A percentile compares a stretch with the other conserved stretches of the same genome.
Evolutionary conservation across 192 early-diverging fungal genomes (phyloP).

Genomic region (Backusella australiensis): DNA sequence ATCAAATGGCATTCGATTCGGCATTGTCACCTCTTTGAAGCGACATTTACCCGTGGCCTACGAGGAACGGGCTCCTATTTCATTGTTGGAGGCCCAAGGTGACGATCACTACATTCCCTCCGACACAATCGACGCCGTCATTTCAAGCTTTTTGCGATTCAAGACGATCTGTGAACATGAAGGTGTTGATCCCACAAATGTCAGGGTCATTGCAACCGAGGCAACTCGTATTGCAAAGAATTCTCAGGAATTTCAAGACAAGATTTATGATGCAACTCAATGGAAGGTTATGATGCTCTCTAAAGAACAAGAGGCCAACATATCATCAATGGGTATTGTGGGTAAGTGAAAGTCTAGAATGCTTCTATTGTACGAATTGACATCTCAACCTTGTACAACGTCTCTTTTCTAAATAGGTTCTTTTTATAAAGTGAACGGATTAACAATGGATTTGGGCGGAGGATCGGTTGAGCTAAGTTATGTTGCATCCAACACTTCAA

Average conservation of each 20-base stretch:
- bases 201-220: constrained; percentile 55
- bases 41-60: constrained; percentile 51
- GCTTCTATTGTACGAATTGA: not conserved
- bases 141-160: constrained; percentile 49
- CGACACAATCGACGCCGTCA: constrained; percentile 45
- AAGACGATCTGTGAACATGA: constrained; percentile 43
- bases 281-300: constrained; percentile 40
- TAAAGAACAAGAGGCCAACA: constrained; percentile 50
- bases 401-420: constrained; percentile 30
- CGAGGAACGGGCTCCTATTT: constrained; percentile 57
- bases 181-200: constrained; percentile 31
- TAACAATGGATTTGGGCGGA: constrained; percentile 57
- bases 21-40: constrained; percentile 43
- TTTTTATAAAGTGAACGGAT: constrained; percentile 47
- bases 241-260: constrained; percentile 39
- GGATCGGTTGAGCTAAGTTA: constrained; percentile 58
- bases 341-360: constrained; percentile 23
- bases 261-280: constrained; percentile 43
- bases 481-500: constrained; percentile 18
- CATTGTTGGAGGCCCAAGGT: constrained; percentile 48
- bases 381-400: not conserved
- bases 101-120: constrained; percentile 38
- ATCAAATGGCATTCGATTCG: constrained; percentile 59
- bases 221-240: constrained; percentile 54
- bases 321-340: constrained; percentile 50